Evolutionary conservation across 768 basidiomycete genomes (phyloP).

Genomic region (Steccherinum ochraceum): DNA sequence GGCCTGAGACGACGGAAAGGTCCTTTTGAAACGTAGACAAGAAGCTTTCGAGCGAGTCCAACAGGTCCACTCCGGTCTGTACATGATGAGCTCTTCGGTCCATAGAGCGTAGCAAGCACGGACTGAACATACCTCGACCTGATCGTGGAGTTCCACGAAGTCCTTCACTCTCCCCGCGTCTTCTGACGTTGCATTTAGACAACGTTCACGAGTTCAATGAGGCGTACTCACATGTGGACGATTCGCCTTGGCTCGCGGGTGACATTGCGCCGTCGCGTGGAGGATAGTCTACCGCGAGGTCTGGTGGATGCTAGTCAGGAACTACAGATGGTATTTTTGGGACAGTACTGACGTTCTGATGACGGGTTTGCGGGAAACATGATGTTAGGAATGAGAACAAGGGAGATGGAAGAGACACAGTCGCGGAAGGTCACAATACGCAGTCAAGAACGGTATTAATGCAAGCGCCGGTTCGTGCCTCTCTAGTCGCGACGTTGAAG

Average conservation of each 20-base stretch:
- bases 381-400: no score
- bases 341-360: no score
- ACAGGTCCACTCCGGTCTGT: conserved; percentile 79
- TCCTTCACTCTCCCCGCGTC: conserved; percentile 39
- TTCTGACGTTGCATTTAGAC: conserved; percentile 13
- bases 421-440: no score
- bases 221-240: background rate
- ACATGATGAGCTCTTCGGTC: background rate
- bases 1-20: conserved; percentile 89
- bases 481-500: background rate
- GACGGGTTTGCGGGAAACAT: no score
- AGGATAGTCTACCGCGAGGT: background rate
- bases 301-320: no score
- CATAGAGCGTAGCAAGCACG: background rate
- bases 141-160: conserved; percentile 84
- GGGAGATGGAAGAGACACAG: no score
- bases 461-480: no score
- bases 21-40: conserved; percentile 95
- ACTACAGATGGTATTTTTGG: no score
- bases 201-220: background rate
- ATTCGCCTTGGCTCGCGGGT: background rate
- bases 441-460: no score
- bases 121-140: conserved; percentile 63
- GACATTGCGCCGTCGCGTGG: background rate
- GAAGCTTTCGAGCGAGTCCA: conserved; percentile 86